Evolutionary conservation across 768 basidiomycete species (phyloP).

Genomic region (Panellus pusillus): DNA sequence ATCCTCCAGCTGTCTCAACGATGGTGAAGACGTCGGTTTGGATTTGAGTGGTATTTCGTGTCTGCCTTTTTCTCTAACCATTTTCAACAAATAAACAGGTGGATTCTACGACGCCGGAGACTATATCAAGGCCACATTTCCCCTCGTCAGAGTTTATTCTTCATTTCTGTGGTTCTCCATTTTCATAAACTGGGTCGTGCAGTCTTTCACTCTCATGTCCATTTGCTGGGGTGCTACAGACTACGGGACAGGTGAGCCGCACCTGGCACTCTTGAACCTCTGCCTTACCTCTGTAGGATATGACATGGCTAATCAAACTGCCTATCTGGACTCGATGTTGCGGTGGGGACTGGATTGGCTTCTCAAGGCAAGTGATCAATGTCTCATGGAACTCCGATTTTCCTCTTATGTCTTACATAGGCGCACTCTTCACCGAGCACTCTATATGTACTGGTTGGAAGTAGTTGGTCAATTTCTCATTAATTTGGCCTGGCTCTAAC

Average conservation of each 20-base stretch:
- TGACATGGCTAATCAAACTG: conserved; percentile 81
- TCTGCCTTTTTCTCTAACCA: not conserved
- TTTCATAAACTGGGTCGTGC: not conserved
- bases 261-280: not conserved
- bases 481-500: not conserved
- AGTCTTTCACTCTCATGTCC: conserved; percentile 84
- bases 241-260: conserved; percentile 64
- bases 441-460: conserved; percentile 76
- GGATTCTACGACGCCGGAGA: conserved; percentile 96
- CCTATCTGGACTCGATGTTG: conserved; percentile 88
- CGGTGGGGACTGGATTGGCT: conserved; percentile 93
- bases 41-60: conserved; percentile 63
- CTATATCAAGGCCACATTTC: conserved; percentile 87
- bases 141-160: conserved; percentile 54
- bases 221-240: conserved; percentile 90
- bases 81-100: conserved; percentile 29
- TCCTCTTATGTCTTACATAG: conserved; percentile 35
- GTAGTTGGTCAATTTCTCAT: conserved; percentile 40
- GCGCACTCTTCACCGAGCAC: conserved; percentile 76
- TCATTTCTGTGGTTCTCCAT: conserved; percentile 1
- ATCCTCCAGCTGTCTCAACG: conserved; percentile 38
- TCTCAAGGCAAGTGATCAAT: conserved; percentile 60
- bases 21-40: conserved; percentile 71
- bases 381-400: not conserved
- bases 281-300: conserved; percentile 52